Conservation (phyloP, 1,284 basidiomycete species). For the Ganoderma lingzhi region DNA sequence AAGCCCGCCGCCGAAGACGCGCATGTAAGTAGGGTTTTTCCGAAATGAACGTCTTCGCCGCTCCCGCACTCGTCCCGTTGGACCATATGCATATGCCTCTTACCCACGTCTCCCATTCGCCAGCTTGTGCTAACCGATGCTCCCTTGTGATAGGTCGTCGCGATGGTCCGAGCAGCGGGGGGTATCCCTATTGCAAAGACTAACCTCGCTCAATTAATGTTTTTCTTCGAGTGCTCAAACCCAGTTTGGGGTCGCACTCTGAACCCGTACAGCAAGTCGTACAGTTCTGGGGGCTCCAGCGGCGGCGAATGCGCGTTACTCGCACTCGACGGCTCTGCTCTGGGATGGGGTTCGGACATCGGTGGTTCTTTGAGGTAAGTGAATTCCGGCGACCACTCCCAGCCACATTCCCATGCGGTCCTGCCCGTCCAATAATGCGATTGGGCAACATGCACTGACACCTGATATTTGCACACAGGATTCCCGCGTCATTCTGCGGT, state of each 20-base stretch:
- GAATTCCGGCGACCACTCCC: background rate
- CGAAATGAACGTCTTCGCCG: constrained; percentile 4
- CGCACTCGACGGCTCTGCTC: constrained; percentile 75
- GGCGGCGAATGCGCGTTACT: constrained; percentile 85
- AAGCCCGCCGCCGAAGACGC: constrained; percentile 60
- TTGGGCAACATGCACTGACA: background rate
- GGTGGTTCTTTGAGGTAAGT: constrained; percentile 64
- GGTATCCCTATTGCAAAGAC: constrained; percentile 74
- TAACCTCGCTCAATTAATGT: constrained; percentile 85
- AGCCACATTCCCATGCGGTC: background rate
- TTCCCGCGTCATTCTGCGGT: constrained; percentile 85
- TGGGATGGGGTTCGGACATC: constrained; percentile 86
- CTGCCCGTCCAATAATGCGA: background rate
- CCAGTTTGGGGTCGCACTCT: constrained; percentile 80
- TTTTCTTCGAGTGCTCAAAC: constrained; percentile 87
- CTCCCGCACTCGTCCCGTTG: background rate
- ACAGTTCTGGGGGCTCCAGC: constrained; percentile 80
- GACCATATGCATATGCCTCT: constrained; percentile 4
- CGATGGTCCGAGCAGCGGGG: constrained; percentile 55
- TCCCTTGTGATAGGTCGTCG: constrained; percentile 47
- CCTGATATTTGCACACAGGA: constrained; percentile 47
- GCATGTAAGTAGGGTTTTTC: constrained; percentile 1
- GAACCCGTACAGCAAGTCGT: constrained; percentile 74
- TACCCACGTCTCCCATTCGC: background rate
- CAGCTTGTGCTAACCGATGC: background rate